Evolutionary conservation across 768 basidiomycete genomes (phyloP), one percentile per base, ranked within the genome.

Genomic region (Boletus pseudo-olivaceus): DNA sequence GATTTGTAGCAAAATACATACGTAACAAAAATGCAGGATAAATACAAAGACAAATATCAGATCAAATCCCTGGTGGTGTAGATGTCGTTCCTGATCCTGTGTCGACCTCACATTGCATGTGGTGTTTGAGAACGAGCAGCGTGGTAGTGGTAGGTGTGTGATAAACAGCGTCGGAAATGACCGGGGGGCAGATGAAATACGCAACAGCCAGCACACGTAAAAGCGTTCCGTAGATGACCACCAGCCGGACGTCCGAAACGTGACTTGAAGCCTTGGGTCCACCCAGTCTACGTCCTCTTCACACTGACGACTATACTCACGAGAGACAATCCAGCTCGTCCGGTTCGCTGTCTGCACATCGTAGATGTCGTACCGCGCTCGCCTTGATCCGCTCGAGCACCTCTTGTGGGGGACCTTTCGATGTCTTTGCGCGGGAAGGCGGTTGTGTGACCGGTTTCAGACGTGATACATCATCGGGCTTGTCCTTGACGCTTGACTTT

Each of bases 241-340:
- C 47, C 23, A 15, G 32, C 29, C 33, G 10, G 30, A 20, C 5
- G 26, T 26, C 43, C 15, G 20, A 15, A 14, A 23, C 14, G 6
- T 10, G 33, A 47, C 33, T 34, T 20, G 41, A 33, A 33, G 23
- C 7, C n/a, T 26, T 9, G 20, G 8, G 34, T 30, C 15, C 9
- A 12, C 15, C 7, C 11, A 11, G n/a, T n/a, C 23, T n/a, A 32
- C n/a, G n/a, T 44, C 47, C 39, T 10, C n/a, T 12, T 15, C 23
- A 10, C 17, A 26, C 37, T 35, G 32, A 32, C 8, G 20, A 9
- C 5, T n/a, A 12, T 37, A 20, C 15, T 78, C 64, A 77, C 32
- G 75, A 73, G 34, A 79, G 65, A 56, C 77, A 79, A 55, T 79
- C 77, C 43, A 79, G 68, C 29, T 76, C 76, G 53, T 79, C 78